Base-by-base conservation (phyloP, 2,329 filamentous ascomycete genomes). In the Sarocladium brachiariae region DNA sequence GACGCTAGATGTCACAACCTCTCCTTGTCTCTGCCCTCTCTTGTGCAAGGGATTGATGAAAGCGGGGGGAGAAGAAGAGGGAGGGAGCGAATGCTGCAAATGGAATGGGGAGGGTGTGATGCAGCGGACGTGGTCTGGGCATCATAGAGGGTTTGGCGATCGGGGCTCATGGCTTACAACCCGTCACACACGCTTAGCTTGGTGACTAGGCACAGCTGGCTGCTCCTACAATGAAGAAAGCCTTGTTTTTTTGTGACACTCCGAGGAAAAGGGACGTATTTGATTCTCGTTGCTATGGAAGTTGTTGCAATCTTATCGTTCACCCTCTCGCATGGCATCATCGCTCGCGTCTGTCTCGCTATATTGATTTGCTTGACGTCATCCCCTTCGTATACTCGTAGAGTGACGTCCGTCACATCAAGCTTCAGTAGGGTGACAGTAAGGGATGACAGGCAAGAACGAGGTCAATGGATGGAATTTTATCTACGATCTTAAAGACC, bases 71-170 rank as follows among this genome's bases (percentile, higher is more conserved):
- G 21, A 19, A 14, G 21, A 5, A 3, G 4, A 19, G 39, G 23
- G n/a, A 25, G 19, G 39, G 19, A 16, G 9, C n/a, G 23, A 9
- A n/a, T 43, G 5, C 7, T 19, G 21, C 10, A 9, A 10, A n/a
- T n/a, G n/a, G n/a, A n/a, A n/a, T n/a, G n/a, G 43, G 27, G 5
- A 16, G 11, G 24, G 43, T 47, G 43, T 47, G 43, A 47, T 47
- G 43, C 25, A 31, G 43, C 43, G 25, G 43, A 7, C 8, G 16
- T 47, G 43, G 43, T 47, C 10, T 47, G 43, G 27, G 43, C 43
- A 47, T 47, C 43, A 47, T 47, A 7, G 43, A 33, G 43, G 24
- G 43, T 30, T 33, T 33, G 43, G 27, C 43, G 43, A 47, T 47
- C 43, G 43, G 27, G 25, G 18, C 7, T n/a, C 33, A n/a, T 39